phyloP scores from a whole-genome alignment of 2,329 filamentous ascomycete genomes.

The Botrytis aclada region DNA sequence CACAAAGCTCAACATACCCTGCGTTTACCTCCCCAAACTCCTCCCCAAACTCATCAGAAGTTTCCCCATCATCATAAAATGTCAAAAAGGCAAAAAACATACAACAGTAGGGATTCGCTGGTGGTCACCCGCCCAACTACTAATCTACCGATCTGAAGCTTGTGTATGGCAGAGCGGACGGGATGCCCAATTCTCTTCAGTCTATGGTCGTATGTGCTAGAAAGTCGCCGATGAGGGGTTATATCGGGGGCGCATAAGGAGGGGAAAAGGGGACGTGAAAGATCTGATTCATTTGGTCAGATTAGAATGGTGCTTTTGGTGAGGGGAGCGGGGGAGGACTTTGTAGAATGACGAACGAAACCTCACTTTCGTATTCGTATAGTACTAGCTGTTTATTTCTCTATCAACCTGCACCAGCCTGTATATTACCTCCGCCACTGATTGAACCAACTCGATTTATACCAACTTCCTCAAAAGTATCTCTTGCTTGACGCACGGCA shows the following conservation, averaged over 20 bases:
- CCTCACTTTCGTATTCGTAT: too few species aligned
- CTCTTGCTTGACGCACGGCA: background rate
- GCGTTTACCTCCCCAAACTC: too few species aligned
- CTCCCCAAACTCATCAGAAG: too few species aligned
- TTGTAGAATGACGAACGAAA: too few species aligned
- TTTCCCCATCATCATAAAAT: too few species aligned
- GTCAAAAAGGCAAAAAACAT: too few species aligned
- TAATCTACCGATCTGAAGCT: background rate
- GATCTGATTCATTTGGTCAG: background rate
- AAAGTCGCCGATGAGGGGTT: accelerated
- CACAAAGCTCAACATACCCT: too few species aligned
- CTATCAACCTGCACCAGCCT: too few species aligned
- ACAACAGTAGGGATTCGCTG: background rate
- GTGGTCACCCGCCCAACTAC: background rate
- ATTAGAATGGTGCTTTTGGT: background rate
- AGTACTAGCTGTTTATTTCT: too few species aligned
- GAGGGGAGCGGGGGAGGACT: too few species aligned
- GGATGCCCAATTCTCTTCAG: background rate
- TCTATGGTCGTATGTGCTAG: background rate
- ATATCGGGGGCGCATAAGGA: accelerated
- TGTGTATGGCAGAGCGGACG: background rate
- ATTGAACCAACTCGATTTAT: background rate
- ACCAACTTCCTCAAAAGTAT: slow-evolving; percentile 1
- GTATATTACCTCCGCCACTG: background rate
- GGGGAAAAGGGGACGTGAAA: too few species aligned